Conservation (phyloP, 192 early-diverging fungal species). For the Podila clonocystis region DNA sequence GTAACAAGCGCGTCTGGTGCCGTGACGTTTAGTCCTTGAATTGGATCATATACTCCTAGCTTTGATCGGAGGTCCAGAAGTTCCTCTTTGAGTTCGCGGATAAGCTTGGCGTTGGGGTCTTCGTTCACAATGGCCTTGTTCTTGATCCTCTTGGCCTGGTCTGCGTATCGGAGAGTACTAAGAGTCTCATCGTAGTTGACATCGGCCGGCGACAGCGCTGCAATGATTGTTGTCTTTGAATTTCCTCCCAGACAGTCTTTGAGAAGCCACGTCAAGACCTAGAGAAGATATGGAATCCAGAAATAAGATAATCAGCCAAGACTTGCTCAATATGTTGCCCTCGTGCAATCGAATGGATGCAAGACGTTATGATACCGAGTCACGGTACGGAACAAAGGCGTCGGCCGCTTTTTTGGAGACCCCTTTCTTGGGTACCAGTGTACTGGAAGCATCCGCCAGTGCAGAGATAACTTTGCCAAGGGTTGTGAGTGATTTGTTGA, state of each 20-base stretch:
- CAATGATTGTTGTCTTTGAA: constrained; percentile 85
- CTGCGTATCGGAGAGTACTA: constrained; percentile 89
- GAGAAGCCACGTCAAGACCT: constrained; percentile 86
- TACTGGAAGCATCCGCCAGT: constrained; percentile 75
- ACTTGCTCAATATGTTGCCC: neutral
- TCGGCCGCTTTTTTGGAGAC: constrained; percentile 53
- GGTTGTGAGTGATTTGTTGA: constrained; percentile 92
- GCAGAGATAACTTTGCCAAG: constrained; percentile 95
- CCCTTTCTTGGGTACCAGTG: constrained; percentile 48
- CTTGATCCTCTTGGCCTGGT: constrained; percentile 91
- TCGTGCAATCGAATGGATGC: neutral
- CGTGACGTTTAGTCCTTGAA: constrained; percentile 19
- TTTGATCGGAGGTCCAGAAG: constrained; percentile 71
- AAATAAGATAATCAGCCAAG: neutral
- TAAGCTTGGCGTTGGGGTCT: constrained; percentile 80
- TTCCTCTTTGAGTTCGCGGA: constrained; percentile 88
- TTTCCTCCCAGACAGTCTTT: constrained; percentile 89
- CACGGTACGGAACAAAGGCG: constrained; percentile 88
- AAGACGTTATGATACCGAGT: constrained; percentile 68
- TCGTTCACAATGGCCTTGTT: constrained; percentile 94
- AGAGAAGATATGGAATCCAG: neutral
- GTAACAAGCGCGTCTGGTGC: constrained; percentile 45
- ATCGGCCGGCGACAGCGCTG: constrained; percentile 79
- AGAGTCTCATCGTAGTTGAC: constrained; percentile 76
- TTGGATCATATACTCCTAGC: constrained; percentile 59